Evolutionary conservation across 805 yeast species (phyloP), one percentile per base, ranked within the genome.

Genomic region (Starmerella etchellsii): DNA sequence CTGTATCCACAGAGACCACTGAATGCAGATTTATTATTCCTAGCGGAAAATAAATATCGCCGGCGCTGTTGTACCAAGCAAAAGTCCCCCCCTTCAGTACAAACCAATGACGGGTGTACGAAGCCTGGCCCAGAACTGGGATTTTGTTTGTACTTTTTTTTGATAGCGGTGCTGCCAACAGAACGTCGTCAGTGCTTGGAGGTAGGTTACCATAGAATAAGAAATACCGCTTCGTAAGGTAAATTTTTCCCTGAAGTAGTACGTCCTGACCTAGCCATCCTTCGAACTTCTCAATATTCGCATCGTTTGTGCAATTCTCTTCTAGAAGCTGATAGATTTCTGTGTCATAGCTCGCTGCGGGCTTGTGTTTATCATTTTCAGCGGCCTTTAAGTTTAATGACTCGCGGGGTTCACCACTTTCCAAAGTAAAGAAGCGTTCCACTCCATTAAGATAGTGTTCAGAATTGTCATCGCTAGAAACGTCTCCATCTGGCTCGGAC

Each of bases 201-300:
- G 96, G 95, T 9, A 88, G 58, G 50, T 74, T 76, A 0, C 95
- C 91, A 61, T 79, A 79, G 55, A 82, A 88, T 33, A 83, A 61
- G 5, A 87, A 55, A 46, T 73, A 72, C 14, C 68, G 63, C 32
- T 65, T 59, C 1, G 96, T 85, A 21, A 88, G 58, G 51, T 80
- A 80, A 15, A 85, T 58, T 52, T 81, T 87, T 2, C 97, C 97
- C 58, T 84, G 95, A 21, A 85, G 62, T 22, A 88, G 63, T 0
- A 87, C 91, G 52, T 82, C 94, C 44, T 76, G 72, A 42, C 84
- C 65, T 28, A 87, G 63, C 94, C 95, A 87, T 15, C 41, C 49
- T 14, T 34, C 44, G 29, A 33, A 47, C 9, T 36, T 33, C 13
- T 36, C 26, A 18, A 45, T 25, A 8, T 34, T 20, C 2, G 34